phyloP scores from a whole-genome alignment of 371 early-diverging fungal species.

The Chytridium lagenaria region DNA sequence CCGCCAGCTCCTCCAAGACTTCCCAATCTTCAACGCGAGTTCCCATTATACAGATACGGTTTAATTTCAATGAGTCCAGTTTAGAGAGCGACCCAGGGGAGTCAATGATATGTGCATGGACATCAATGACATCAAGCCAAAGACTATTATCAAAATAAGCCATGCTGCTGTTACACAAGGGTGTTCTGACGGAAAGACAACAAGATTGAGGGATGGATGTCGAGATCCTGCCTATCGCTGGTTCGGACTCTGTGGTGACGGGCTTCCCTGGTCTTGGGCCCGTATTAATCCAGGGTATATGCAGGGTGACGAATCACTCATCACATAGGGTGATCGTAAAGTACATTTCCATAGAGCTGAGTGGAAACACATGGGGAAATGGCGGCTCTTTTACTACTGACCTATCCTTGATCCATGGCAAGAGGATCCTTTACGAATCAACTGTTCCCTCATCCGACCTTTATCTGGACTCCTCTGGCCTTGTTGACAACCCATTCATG shows the following conservation, averaged over 20 bases:
- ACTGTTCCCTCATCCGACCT: slow-evolving; percentile 13
- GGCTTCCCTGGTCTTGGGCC: slow-evolving; percentile 16
- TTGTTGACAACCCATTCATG: slow-evolving; percentile 8
- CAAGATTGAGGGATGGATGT: slow-evolving; percentile 3
- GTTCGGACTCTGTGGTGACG: slow-evolving; percentile 10
- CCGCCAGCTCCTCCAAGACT: slow-evolving; percentile 7
- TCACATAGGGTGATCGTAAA: not conserved
- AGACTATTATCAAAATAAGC: not conserved
- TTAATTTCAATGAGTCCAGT: slow-evolving; percentile 27
- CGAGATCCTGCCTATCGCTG: slow-evolving; percentile 2
- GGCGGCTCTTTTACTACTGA: slow-evolving; percentile 6
- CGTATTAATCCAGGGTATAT: slow-evolving; percentile 12
- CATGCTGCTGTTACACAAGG: not conserved
- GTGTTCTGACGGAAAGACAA: not conserved
- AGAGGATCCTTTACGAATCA: slow-evolving; percentile 12
- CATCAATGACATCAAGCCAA: slow-evolving; percentile 42
- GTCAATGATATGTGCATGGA: slow-evolving; percentile 62
- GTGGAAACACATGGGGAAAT: slow-evolving; percentile 15
- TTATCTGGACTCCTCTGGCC: not conserved
- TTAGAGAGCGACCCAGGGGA: slow-evolving; percentile 35
- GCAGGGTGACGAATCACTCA: slow-evolving; percentile 7
- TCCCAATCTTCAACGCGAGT: slow-evolving; percentile 38
- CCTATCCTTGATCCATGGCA: slow-evolving; percentile 16
- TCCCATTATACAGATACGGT: slow-evolving; percentile 42
- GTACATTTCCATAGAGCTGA: slow-evolving; percentile 16